phyloP scores from a whole-genome alignment of 768 basidiomycete species.

The Lanmaoa rubissima region DNA sequence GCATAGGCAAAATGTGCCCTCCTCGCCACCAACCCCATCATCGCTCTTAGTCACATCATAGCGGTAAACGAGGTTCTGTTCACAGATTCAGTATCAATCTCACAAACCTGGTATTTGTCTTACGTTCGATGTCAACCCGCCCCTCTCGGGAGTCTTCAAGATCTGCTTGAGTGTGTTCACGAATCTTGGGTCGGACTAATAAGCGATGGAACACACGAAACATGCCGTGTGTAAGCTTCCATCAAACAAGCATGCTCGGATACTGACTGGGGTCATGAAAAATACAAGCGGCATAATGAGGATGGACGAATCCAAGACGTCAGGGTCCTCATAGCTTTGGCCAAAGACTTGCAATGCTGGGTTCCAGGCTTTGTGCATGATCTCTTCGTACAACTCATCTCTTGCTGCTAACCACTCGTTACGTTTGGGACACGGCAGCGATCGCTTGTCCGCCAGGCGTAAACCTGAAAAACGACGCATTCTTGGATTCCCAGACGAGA shows the following conservation, averaged over 20 bases:
- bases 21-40: slow-evolving; percentile 95
- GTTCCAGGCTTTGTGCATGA: slow-evolving; percentile 90
- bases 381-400: slow-evolving; percentile 88
- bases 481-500: not conserved
- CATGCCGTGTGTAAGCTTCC: not conserved
- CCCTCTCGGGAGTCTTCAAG: slow-evolving; percentile 82
- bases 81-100: slow-evolving; percentile 1
- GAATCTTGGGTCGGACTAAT: slow-evolving; percentile 84
- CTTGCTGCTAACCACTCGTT: slow-evolving; percentile 70
- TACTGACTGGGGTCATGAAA: slow-evolving; percentile 76
- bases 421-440: slow-evolving; percentile 79
- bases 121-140: slow-evolving; percentile 87
- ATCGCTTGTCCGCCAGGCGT: slow-evolving; percentile 92
- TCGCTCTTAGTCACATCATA: slow-evolving; percentile 85
- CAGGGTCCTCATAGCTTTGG: slow-evolving; percentile 87
- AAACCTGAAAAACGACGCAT: slow-evolving; percentile 46
- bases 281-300: slow-evolving; percentile 93
- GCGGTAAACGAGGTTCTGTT: slow-evolving; percentile 81
- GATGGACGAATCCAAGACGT: slow-evolving; percentile 82
- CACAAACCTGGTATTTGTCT: not conserved
- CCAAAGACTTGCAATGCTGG: slow-evolving; percentile 64
- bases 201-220: not conserved
- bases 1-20: slow-evolving; percentile 92
- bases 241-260: not conserved
- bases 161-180: slow-evolving; percentile 81